Evolutionary conservation across 768 basidiomycete genomes (phyloP).

Genomic region (Coprinopsis sp.): DNA sequence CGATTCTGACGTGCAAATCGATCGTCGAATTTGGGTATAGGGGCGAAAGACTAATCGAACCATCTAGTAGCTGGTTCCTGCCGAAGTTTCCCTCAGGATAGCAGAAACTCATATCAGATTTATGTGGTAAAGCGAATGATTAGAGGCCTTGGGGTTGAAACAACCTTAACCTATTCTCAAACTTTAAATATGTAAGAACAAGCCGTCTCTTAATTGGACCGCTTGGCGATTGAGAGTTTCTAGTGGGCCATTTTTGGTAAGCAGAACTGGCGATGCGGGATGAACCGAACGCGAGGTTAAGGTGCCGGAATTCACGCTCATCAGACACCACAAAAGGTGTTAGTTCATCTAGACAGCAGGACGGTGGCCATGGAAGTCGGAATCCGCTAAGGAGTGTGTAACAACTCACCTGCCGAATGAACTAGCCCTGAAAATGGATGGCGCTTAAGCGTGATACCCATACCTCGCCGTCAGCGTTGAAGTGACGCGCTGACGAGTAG

Average conservation of each 20-base stretch:
- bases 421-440: no score
- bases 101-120: slow-evolving; percentile 53
- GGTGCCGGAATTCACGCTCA: slow-evolving; percentile 80
- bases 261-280: slow-evolving; percentile 68
- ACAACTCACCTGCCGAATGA: no score
- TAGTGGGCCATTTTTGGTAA: slow-evolving; percentile 78
- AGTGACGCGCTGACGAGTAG: no score
- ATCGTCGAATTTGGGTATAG: slow-evolving; percentile 94
- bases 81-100: slow-evolving; percentile 79
- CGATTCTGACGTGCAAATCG: slow-evolving; percentile 91
- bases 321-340: slow-evolving; percentile 85
- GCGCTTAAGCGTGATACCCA: no score
- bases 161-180: slow-evolving; percentile 81
- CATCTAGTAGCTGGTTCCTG: slow-evolving; percentile 92
- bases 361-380: no score
- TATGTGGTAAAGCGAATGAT: slow-evolving; percentile 83
- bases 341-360: no score
- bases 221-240: slow-evolving; percentile 79
- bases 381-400: no score
- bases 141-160: slow-evolving; percentile 88
- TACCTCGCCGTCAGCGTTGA: no score
- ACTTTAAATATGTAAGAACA: slow-evolving; percentile 85
- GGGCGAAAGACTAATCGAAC: slow-evolving; percentile 96
- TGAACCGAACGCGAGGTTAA: slow-evolving; percentile 69
- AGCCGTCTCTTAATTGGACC: slow-evolving; percentile 78